Evolutionary conservation across 352 stramenopile genomes (phyloP), one percentile per base, ranked within the genome.

Genomic region (Phytophthora gonapodyides): DNA sequence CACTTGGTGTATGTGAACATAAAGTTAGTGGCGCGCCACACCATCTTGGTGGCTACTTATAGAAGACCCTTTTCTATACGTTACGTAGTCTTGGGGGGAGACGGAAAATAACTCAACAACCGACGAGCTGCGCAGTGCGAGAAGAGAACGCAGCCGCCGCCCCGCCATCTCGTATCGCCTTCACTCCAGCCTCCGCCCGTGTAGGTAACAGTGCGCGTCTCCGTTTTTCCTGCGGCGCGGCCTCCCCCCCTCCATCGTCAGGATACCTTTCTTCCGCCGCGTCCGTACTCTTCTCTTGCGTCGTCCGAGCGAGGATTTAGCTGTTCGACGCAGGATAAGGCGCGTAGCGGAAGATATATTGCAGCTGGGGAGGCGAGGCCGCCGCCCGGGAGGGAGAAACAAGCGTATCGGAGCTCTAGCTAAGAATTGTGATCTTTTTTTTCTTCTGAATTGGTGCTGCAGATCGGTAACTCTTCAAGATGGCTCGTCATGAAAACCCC

Each of bases 401-500:
- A 27, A 27, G 24, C 24, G 4, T 27, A 5, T 27, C 24, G 24
- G 24, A 27, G 24, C 24, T 27, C 24, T 27, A 6, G 24, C 24
- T 27, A 27, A 27, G 24, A 27, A 27, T 27, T 27, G 24, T 27
- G 24, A 27, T 27, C 45, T 33, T 45, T 53, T 57, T 35, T 54
- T 53, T 57, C 31, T 54, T 24, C 21, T 24, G 21, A 37, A 36
- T 47, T 52, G 38, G 17, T 65, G 9, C 12, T 35, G 34, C 35
- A 58, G 57, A 76, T 53, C 67, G 57, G 41, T 57, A 61, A 51
- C 41, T 59, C 42, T 65, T 61, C 52, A 71, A 37, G 40, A 97
- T 97, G 90, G 88, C 90, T 57, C 85, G 85, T 61, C 85, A 96
- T 76, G 87, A 96, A 35, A 96, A 96, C 69, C 88, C 87, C 12